A percentile compares a stretch with the other conserved stretches of the same genome.
These are phyloP conservation scores for Gynandropsis gynandra DNA, from an alignment of 345 rosid genomes.

Conservation along the genomic window DNA sequence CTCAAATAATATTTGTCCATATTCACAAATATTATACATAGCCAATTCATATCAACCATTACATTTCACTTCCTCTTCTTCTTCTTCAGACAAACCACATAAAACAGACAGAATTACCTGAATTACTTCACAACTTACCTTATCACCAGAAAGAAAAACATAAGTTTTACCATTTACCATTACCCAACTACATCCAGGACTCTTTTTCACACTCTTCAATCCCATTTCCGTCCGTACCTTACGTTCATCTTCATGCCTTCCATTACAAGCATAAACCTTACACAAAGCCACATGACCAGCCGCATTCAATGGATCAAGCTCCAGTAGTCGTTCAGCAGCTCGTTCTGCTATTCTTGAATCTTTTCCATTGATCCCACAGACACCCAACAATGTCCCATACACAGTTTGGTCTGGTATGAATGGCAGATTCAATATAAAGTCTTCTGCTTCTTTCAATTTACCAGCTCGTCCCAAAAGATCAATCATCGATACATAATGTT, in stretches of 20 bases:
- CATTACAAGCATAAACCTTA: constrained; percentile 51
- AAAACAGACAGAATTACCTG: constrained; percentile 34
- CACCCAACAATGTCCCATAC: constrained; percentile 67
- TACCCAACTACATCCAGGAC: constrained; percentile 83
- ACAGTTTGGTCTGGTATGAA: constrained; percentile 43
- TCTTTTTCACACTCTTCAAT: constrained; percentile 65
- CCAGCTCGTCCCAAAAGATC: constrained; percentile 72
- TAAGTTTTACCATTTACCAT: constrained; percentile 39
- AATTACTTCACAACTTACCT: constrained; percentile 26
- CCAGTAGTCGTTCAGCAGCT: constrained; percentile 43
- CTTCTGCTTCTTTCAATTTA: constrained; percentile 55
- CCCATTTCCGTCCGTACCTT: constrained; percentile 63
- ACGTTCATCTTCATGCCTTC: constrained; percentile 47
- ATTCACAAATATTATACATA: no score
- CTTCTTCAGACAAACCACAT: constrained; percentile 19
- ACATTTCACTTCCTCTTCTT: constrained; percentile 13
- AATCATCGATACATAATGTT: constrained; percentile 68
- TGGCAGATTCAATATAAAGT: constrained; percentile 48
- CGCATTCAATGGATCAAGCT: constrained; percentile 57
- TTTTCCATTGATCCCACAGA: constrained; percentile 37
- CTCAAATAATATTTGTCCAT: no score
- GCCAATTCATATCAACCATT: no score
- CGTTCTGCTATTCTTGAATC: constrained; percentile 35
- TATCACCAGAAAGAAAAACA: constrained; percentile 59
- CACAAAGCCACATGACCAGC: constrained; percentile 64